Percentiles rank a stretch among this genome's conserved stretches.
These are phyloP conservation scores for Fistulifera solaris DNA, from an alignment of 108 stramenopile genomes.

Conservation along the genomic window DNA sequence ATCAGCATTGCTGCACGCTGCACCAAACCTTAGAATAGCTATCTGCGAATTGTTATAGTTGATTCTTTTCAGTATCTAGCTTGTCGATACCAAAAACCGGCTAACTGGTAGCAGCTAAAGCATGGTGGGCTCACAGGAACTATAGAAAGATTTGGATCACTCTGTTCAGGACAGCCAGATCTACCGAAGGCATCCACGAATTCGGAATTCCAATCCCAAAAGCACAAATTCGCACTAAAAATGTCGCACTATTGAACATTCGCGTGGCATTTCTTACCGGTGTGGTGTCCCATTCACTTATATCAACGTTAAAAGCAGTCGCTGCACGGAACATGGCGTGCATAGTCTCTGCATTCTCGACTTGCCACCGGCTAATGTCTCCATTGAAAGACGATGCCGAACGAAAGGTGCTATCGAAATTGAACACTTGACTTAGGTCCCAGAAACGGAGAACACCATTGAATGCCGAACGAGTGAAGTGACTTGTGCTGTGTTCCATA, in stretches of 20 bases:
- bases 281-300: conserved; percentile 5
- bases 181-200: too few species aligned
- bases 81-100: too few species aligned
- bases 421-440: conserved; percentile 6
- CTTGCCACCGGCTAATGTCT: conserved; percentile 6
- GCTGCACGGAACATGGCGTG: conserved; percentile 18
- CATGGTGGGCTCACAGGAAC: too few species aligned
- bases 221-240: conserved; percentile 6
- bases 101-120: too few species aligned
- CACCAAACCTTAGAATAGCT: too few species aligned
- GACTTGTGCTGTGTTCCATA: conserved; percentile 12
- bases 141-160: too few species aligned
- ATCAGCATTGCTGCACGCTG: too few species aligned
- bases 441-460: conserved; percentile 25
- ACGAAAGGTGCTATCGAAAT: conserved; percentile 15
- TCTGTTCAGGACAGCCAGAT: too few species aligned
- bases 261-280: too few species aligned
- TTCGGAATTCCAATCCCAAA: too few species aligned
- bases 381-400: conserved; percentile 6
- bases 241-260: conserved; percentile 2
- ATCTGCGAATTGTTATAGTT: too few species aligned
- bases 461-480: conserved; percentile 6
- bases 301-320: conserved; percentile 12
- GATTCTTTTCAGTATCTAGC: too few species aligned
- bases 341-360: conserved; percentile 5